These are phyloP conservation scores for Galeopsis tetrahit DNA, from an alignment of 257 asterid genomes.

Conservation along the genomic window DNA sequence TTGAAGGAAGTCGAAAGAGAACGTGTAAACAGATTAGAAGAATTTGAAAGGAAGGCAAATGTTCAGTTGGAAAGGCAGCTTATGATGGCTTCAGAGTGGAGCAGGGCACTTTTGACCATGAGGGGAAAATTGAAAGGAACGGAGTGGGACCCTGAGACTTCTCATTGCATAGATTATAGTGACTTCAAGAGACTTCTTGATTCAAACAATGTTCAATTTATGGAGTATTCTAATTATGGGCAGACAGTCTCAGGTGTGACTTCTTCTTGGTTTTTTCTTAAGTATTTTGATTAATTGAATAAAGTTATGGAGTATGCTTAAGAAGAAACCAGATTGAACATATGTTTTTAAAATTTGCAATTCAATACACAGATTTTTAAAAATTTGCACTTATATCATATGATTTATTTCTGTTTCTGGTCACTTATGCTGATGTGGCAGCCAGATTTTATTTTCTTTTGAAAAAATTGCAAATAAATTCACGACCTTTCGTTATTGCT, in stretches of 20 bases:
- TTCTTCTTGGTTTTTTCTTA: constrained; percentile 23
- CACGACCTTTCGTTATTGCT: too few species aligned
- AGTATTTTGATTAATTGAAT: constrained; percentile 5
- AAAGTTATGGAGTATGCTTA: not conserved
- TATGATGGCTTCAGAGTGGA: constrained; percentile 96
- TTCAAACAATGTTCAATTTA: constrained; percentile 79
- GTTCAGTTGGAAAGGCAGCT: constrained; percentile 97
- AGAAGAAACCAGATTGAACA: too few species aligned
- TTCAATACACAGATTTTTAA: too few species aligned
- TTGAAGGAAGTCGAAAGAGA: constrained; percentile 88
- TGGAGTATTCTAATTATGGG: constrained; percentile 97
- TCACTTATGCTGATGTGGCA: too few species aligned
- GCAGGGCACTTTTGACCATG: constrained; percentile 78
- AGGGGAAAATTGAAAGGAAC: constrained; percentile 93
- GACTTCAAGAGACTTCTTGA: constrained; percentile 88
- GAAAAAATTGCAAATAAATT: too few species aligned
- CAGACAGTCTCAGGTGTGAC: constrained; percentile 85
- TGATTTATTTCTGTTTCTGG: too few species aligned
- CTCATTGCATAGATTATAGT: constrained; percentile 78
- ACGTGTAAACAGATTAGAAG: constrained; percentile 69
- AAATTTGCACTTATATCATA: too few species aligned
- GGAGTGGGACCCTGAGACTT: constrained; percentile 87
- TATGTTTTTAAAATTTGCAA: too few species aligned
- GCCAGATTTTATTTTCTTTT: too few species aligned
- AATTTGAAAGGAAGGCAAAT: constrained; percentile 87